phyloP scores from a whole-genome alignment of 202 grass and related monocot genomes.

The Musa balbisiana region DNA sequence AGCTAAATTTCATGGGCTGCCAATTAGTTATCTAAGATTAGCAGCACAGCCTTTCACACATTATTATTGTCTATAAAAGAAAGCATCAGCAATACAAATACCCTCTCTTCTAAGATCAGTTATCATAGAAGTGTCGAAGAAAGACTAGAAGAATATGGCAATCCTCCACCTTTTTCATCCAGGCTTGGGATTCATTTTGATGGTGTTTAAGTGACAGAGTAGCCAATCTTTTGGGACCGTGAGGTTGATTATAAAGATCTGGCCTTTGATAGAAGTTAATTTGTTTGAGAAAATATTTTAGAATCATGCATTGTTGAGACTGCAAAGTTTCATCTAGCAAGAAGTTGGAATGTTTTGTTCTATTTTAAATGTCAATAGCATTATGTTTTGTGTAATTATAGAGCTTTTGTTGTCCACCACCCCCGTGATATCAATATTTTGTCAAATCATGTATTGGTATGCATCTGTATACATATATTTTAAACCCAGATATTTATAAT shows the following conservation, averaged over 20 bases:
- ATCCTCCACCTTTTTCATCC: too few relatives aligned
- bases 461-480: too few relatives aligned
- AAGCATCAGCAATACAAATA: conserved; percentile 16
- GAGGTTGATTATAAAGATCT: conserved; percentile 86
- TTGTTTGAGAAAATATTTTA: neutral
- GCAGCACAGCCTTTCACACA: conserved; percentile 82
- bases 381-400: too few relatives aligned
- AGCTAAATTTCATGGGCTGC: conserved; percentile 51
- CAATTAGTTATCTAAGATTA: conserved; percentile 74
- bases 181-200: neutral
- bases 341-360: too few relatives aligned
- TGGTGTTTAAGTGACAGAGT: conserved; percentile 37
- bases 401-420: too few relatives aligned
- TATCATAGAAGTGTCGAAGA: conserved; percentile 87
- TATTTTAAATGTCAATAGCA: too few relatives aligned
- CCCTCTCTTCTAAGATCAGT: conserved; percentile 43
- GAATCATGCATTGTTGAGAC: too few relatives aligned
- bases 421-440: too few relatives aligned
- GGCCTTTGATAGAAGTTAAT: conserved; percentile 84
- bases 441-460: too few relatives aligned
- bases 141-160: conserved; percentile 83
- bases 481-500: too few relatives aligned
- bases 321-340: too few relatives aligned
- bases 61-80: conserved; percentile 70
- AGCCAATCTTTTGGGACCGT: conserved; percentile 75